Percentiles rank a stretch among this genome's conserved stretches.
These are phyloP conservation scores for Candida yuanshanica DNA, from an alignment of 805 yeast species.

Conservation along the genomic window DNA sequence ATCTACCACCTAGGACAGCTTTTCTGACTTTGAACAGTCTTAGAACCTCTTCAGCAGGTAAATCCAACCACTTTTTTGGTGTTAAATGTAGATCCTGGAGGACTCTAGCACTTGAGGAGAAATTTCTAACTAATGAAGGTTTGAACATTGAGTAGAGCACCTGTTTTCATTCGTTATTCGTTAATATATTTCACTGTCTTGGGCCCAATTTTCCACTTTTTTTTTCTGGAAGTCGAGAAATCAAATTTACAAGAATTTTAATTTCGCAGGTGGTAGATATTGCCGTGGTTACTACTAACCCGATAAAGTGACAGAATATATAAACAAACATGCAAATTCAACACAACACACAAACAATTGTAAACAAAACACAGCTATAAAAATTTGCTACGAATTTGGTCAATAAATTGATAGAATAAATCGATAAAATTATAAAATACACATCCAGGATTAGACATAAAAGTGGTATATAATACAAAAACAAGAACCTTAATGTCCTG, in stretches of 20 bases:
- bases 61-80: constrained; percentile 67
- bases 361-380: too few species aligned
- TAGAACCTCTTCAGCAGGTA: constrained; percentile 58
- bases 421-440: too few species aligned
- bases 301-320: not conserved
- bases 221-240: not conserved
- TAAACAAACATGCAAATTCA: not conserved
- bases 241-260: not conserved
- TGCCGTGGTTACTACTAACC: not conserved
- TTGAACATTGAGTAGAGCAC: not conserved
- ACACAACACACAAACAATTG: too few species aligned
- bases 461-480: not conserved
- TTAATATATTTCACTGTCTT: too few species aligned
- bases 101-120: constrained; percentile 8
- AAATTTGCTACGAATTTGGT: too few species aligned
- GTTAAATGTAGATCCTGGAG: constrained; percentile 37
- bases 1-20: constrained; percentile 44
- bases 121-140: constrained; percentile 9
- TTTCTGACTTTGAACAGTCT: constrained; percentile 57
- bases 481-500: too few species aligned
- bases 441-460: not conserved
- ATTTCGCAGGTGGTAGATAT: not conserved
- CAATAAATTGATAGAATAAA: too few species aligned
- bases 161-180: too few species aligned
- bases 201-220: not conserved